These are phyloP conservation scores for Candida schatavii DNA, from an alignment of 805 yeast genomes.

Conservation along the genomic window DNA sequence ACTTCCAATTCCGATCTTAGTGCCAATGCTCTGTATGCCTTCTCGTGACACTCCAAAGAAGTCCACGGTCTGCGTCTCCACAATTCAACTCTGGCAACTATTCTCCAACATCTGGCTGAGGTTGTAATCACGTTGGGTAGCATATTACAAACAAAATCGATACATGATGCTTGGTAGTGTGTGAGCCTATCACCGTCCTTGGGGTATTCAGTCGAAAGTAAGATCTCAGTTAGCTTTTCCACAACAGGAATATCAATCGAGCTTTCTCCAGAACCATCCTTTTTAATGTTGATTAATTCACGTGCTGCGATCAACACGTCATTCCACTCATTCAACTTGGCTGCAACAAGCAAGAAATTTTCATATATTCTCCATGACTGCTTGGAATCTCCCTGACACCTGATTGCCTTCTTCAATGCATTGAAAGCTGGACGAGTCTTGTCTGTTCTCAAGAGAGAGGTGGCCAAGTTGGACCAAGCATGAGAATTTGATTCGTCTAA, in stretches of 20 bases:
- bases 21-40: slow-evolving; percentile 73
- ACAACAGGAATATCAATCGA: slow-evolving; percentile 73
- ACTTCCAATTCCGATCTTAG: slow-evolving; percentile 63
- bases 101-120: slow-evolving; percentile 71
- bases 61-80: slow-evolving; percentile 91
- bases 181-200: slow-evolving; percentile 38
- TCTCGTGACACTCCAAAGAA: slow-evolving; percentile 80
- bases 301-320: slow-evolving; percentile 78
- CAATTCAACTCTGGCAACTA: slow-evolving; percentile 78
- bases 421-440: slow-evolving; percentile 77
- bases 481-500: slow-evolving; percentile 76
- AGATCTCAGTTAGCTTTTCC: slow-evolving; percentile 66
- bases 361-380: slow-evolving; percentile 90
- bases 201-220: slow-evolving; percentile 53
- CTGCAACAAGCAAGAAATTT: slow-evolving; percentile 79
- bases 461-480: slow-evolving; percentile 91
- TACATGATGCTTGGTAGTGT: slow-evolving; percentile 65
- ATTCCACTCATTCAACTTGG: slow-evolving; percentile 80
- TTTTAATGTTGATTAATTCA: slow-evolving; percentile 56
- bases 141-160: slow-evolving; percentile 66
- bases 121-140: slow-evolving; percentile 70
- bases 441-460: slow-evolving; percentile 63
- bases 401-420: slow-evolving; percentile 78
- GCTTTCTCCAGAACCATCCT: slow-evolving; percentile 55
- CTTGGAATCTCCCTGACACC: slow-evolving; percentile 60